Evolutionary conservation across 352 stramenopile genomes (phyloP).

Genomic region (Phytophthora capsici): DNA sequence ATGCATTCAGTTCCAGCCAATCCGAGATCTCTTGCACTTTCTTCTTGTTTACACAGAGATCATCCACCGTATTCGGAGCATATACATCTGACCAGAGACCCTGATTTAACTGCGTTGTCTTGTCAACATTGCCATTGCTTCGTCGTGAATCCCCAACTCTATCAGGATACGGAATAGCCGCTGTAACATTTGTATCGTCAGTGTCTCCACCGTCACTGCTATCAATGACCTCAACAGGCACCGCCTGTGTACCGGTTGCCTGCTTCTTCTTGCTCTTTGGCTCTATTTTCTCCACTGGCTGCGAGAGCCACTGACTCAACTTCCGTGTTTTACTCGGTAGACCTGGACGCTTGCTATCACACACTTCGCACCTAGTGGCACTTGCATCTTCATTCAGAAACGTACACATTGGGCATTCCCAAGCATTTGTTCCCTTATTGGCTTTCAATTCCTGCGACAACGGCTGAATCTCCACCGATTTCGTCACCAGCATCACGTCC

Average conservation of each 20-base stretch:
- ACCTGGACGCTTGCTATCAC: constrained; percentile 36
- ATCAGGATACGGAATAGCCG: neutral
- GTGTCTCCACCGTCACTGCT: constrained; percentile 43
- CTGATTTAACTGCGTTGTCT: constrained; percentile 3
- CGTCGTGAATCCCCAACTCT: neutral
- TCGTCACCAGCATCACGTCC: constrained; percentile 20
- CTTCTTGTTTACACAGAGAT: constrained; percentile 86
- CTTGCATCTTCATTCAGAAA: constrained; percentile 45
- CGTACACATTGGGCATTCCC: constrained; percentile 57
- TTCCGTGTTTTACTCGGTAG: constrained; percentile 38
- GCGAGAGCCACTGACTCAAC: constrained; percentile 51
- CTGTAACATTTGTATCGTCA: constrained; percentile 15
- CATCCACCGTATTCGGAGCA: constrained; percentile 49
- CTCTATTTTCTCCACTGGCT: constrained; percentile 24
- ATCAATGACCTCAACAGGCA: constrained; percentile 43
- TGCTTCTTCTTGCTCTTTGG: constrained; percentile 15
- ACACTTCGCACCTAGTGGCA: constrained; percentile 47
- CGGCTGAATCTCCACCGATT: constrained; percentile 2
- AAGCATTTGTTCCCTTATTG: constrained; percentile 15
- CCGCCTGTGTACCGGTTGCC: neutral
- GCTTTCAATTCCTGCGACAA: neutral
- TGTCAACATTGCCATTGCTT: constrained; percentile 4
- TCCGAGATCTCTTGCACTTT: constrained; percentile 77
- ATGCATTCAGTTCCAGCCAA: constrained; percentile 57
- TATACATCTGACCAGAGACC: constrained; percentile 64